A percentile compares a stretch with the other conserved stretches of the same genome.
These are phyloP conservation scores for Exophiala mesophila DNA, from an alignment of 2,329 filamentous ascomycete species.

Conservation along the genomic window DNA sequence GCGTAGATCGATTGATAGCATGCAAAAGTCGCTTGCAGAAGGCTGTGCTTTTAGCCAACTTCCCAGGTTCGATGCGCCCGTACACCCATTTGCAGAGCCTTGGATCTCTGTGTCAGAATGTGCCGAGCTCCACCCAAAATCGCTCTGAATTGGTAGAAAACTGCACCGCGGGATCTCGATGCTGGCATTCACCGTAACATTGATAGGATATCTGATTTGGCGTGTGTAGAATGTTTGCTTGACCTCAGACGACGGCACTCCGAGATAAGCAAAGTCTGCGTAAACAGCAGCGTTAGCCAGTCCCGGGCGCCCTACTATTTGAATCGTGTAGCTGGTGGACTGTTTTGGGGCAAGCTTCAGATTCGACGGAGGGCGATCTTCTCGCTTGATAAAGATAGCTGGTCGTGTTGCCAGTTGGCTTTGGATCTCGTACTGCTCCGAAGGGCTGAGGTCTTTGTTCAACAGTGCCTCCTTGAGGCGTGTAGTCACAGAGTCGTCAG, in stretches of 20 bases:
- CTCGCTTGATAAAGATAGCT: constrained; percentile 38
- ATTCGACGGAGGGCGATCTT: constrained; percentile 4
- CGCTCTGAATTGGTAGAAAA: constrained; percentile 65
- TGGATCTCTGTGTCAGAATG: constrained; percentile 17
- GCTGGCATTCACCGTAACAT: constrained; percentile 86
- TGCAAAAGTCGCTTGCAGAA: constrained; percentile 60
- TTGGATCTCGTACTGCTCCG: constrained; percentile 82
- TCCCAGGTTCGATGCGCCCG: constrained; percentile 5
- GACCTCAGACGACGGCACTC: constrained; percentile 62
- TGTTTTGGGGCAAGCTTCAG: constrained; percentile 36
- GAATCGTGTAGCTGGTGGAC: constrained; percentile 61
- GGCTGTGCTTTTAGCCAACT: constrained; percentile 11
- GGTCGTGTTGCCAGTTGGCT: constrained; percentile 70
- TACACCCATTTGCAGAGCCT: constrained; percentile 1
- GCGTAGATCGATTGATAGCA: constrained; percentile 75
- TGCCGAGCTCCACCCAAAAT: constrained; percentile 56
- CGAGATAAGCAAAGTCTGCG: constrained; percentile 81
- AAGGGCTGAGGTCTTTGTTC: constrained; percentile 70
- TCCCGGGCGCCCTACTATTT: constrained; percentile 80
- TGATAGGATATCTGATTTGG: constrained; percentile 73
- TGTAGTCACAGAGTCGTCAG: constrained; percentile 79
- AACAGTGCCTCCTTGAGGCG: constrained; percentile 69
- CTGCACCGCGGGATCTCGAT: constrained; percentile 78
- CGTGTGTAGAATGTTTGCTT: constrained; percentile 75
- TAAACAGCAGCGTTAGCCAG: constrained; percentile 74